Base-by-base conservation (phyloP, 495 filamentous ascomycete species). In the Tuber borchii region DNA sequence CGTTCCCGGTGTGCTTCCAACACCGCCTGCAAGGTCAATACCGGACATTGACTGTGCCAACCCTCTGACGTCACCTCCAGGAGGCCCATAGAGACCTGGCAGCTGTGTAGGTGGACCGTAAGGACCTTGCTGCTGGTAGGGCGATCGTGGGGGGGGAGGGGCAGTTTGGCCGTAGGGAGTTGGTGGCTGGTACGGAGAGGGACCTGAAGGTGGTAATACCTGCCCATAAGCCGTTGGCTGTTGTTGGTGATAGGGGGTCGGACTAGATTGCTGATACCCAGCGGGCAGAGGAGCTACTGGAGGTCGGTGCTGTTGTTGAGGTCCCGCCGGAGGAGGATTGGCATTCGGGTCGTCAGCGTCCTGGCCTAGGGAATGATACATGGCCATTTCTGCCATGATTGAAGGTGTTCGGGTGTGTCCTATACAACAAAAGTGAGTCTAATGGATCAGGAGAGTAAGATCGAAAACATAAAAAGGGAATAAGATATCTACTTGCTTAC, bases 31-130 rank as follows among this genome's bases (percentile, higher is more conserved):
- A 80, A 98, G 86, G 20, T 87, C 90, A 87, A 96, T 88, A 19
- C 90, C 89, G 48, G 92, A 90, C 94, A 98, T 94, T 84, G 97
- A 93, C n/a, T 90, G 89, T 45, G 92, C 86, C 78, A 99, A 83
- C 39, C 89, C 90, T 42, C 87, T 90, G 74, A 88, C 86, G 51
- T 85, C 84, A 39, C 84, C 84, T 51, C 79, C 84, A 26, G 84
- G 80, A 56, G 85, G 77, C 1, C 79, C 85, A 73, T 85, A 86
- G 1, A 56, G 68, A 69, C 40, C 42, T 17, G 73, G 83, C 26
- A 81, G 78, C 78, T 82, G 82, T 43, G 73, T 73, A 34, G 79
- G 81, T 70, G 76, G 74, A 8, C 78, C 79, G 68, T 83, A 85
- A 42, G 72, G 80, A 72, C 80, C 70, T 76, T 84, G 82, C 56